Evolutionary conservation across 2,329 filamentous ascomycete genomes (phyloP).

Genomic region (Chaetomium sp.): DNA sequence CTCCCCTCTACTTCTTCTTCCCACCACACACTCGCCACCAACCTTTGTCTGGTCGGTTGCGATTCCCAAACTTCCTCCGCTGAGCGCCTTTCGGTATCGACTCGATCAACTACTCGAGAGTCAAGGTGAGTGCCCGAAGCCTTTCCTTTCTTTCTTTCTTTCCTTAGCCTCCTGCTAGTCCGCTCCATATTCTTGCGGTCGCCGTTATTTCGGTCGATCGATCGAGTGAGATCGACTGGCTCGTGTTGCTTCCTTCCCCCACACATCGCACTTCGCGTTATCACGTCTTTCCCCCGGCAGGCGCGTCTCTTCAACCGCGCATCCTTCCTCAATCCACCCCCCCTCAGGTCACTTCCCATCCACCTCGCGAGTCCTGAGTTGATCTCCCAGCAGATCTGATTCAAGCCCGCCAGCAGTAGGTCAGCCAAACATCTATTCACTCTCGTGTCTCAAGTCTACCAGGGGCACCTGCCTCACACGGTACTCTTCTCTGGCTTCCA

Average conservation of each 20-base stretch:
- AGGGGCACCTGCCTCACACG: neutral
- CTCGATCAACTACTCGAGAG: neutral
- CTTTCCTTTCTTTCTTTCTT: neutral
- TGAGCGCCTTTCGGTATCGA: neutral
- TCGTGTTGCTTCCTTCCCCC: neutral
- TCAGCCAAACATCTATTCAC: neutral
- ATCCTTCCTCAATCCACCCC: neutral
- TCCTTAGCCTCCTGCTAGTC: neutral
- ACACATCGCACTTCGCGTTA: neutral
- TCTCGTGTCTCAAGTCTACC: neutral
- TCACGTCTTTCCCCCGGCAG: neutral
- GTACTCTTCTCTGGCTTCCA: neutral
- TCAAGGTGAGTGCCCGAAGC: neutral
- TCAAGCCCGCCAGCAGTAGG: neutral
- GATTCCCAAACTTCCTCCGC: neutral
- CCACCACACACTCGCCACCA: constrained; percentile 2
- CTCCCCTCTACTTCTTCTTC: neutral
- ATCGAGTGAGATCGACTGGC: constrained; percentile 1
- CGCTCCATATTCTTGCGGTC: neutral
- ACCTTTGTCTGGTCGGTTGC: constrained; percentile 6
- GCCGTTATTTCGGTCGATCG: neutral
- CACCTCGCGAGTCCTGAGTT: neutral
- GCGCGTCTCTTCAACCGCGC: neutral
- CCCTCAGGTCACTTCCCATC: no score
- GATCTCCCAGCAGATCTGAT: neutral